Conservation (phyloP, 441 rosid species). For the Syzygium malaccense region DNA sequence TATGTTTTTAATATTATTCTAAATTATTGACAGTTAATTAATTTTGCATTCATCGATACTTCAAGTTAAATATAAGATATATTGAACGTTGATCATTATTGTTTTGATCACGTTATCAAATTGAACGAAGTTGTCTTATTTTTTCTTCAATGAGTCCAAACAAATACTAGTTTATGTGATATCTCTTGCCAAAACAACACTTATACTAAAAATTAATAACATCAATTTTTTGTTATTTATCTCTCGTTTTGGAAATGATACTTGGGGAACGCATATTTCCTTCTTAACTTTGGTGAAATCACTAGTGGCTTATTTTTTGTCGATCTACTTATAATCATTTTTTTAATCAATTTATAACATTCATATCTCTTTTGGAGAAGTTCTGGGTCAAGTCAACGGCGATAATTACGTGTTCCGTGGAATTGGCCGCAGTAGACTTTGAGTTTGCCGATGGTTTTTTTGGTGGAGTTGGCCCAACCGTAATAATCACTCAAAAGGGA, state of each 20-base stretch:
- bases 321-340: background rate
- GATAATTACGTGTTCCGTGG: background rate
- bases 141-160: background rate
- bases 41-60: background rate
- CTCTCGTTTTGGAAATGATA: background rate
- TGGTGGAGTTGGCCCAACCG: background rate
- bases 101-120: background rate
- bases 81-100: background rate
- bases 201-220: background rate
- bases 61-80: background rate
- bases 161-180: fast-evolving
- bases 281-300: background rate
- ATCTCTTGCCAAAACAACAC: background rate
- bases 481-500: background rate
- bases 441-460: background rate
- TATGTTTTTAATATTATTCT: too few relatives aligned
- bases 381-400: background rate
- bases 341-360: background rate
- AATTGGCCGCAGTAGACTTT: background rate
- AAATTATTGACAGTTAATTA: background rate
- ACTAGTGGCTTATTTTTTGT: background rate
- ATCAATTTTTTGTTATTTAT: background rate
- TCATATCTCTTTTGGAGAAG: background rate
- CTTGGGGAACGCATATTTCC: background rate
- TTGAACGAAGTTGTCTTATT: background rate